Evolutionary conservation across 2,329 filamentous ascomycete species (phyloP).

Genomic region (Dothiorella sarmentorum): DNA sequence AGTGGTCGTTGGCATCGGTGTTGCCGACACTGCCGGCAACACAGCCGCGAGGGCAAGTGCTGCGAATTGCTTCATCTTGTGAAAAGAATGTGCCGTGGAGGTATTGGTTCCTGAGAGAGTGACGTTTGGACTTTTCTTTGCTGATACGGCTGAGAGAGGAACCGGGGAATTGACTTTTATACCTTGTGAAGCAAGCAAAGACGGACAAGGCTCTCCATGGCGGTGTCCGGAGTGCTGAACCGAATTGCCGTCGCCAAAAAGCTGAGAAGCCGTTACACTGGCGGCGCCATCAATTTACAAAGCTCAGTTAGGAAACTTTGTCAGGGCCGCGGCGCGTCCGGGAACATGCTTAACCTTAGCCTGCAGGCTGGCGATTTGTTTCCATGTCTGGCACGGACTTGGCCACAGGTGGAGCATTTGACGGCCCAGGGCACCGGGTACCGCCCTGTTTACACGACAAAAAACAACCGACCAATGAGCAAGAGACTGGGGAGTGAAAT

Average conservation of each 20-base stretch:
- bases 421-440: neutral
- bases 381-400: neutral
- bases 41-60: constrained; percentile 13
- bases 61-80: constrained; percentile 5
- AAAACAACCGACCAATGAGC: neutral
- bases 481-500: neutral
- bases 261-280: neutral
- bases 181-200: neutral
- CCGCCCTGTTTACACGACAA: neutral
- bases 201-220: neutral
- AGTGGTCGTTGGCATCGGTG: constrained; percentile 18
- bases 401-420: neutral
- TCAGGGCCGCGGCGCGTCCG: neutral
- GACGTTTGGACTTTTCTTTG: neutral
- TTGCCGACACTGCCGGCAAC: constrained; percentile 11
- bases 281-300: constrained; percentile 3
- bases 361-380: neutral
- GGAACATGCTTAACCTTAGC: constrained; percentile 5
- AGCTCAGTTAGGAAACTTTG: neutral
- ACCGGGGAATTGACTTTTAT: neutral
- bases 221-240: constrained; percentile 2
- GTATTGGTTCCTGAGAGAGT: neutral
- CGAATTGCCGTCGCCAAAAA: constrained; percentile 4
- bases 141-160: neutral
- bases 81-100: neutral